A percentile compares a stretch with the other conserved stretches of the same genome.
These are phyloP conservation scores for Botrytis sinoallii DNA, from an alignment of 2,329 filamentous ascomycete species.

Conservation along the genomic window DNA sequence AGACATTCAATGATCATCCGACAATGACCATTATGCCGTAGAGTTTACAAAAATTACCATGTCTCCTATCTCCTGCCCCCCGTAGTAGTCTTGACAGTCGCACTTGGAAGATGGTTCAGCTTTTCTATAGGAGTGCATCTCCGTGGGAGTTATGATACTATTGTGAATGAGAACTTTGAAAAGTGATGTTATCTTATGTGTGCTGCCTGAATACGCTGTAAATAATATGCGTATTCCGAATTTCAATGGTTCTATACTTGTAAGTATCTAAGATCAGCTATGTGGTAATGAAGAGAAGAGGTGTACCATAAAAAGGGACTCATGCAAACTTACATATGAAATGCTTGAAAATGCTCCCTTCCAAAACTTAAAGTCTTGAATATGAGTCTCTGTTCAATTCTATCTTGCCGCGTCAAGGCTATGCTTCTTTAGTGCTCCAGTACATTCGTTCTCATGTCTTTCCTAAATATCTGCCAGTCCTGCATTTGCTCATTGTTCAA, in stretches of 20 bases:
- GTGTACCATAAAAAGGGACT: neutral
- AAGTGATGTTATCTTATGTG: neutral
- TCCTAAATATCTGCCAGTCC: neutral
- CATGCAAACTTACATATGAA: neutral
- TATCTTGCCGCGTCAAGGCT: neutral
- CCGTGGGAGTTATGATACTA: neutral
- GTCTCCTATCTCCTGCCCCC: neutral
- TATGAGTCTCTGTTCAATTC: neutral
- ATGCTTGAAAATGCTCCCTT: neutral
- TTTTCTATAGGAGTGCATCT: neutral
- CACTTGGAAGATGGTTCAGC: neutral
- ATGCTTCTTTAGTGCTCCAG: rapidly evolving
- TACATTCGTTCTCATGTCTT: neutral
- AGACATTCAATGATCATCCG: neutral
- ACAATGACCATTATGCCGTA: neutral
- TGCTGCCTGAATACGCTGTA: neutral
- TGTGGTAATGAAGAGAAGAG: neutral
- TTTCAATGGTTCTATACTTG: neutral
- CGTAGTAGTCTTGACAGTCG: neutral
- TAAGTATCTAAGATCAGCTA: too few relatives aligned
- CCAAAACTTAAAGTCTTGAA: neutral
- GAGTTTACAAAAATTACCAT: neutral
- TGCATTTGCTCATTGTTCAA: too few relatives aligned
- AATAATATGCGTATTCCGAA: neutral
- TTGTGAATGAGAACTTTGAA: neutral